These are phyloP conservation scores for Kwoniella sp. DNA, from an alignment of 768 basidiomycete species.

Conservation along the genomic window DNA sequence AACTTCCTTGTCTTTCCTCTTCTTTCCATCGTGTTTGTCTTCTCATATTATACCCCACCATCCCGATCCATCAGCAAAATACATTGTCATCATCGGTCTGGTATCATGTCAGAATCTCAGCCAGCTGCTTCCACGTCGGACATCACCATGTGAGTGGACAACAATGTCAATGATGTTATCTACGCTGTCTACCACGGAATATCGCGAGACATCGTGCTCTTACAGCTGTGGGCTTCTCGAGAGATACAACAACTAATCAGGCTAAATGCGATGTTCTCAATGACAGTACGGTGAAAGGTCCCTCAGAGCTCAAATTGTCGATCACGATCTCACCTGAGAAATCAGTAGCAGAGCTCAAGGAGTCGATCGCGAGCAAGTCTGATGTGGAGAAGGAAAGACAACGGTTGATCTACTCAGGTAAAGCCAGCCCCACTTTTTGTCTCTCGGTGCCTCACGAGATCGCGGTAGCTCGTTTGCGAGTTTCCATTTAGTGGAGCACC, in stretches of 20 bases:
- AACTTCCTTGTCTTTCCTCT: too few relatives aligned
- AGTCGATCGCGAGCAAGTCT: conserved; percentile 79
- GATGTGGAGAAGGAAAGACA: conserved; percentile 85
- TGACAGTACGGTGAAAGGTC: conserved; percentile 61
- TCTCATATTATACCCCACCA: too few relatives aligned
- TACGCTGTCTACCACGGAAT: too few relatives aligned
- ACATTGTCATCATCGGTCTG: neutral
- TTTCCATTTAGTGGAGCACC: neutral
- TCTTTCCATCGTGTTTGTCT: too few relatives aligned
- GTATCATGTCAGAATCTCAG: conserved; percentile 14
- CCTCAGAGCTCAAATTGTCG: conserved; percentile 88
- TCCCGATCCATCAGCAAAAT: neutral
- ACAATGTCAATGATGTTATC: conserved; percentile 15
- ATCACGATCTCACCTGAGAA: conserved; percentile 79
- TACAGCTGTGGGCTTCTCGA: neutral
- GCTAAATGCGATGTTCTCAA: neutral
- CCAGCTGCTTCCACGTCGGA: conserved; percentile 22
- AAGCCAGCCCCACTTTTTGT: too few relatives aligned
- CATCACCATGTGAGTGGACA: conserved; percentile 40
- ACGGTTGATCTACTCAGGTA: conserved; percentile 86
- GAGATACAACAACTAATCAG: neutral
- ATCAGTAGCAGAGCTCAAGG: conserved; percentile 87
- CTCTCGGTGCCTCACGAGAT: neutral
- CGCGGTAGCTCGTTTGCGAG: too few relatives aligned
- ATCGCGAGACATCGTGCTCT: too few relatives aligned